Evolutionary conservation across 2,329 filamentous ascomycete genomes (phyloP), one percentile per base, ranked within the genome.

Genomic region (Capronia coronata): DNA sequence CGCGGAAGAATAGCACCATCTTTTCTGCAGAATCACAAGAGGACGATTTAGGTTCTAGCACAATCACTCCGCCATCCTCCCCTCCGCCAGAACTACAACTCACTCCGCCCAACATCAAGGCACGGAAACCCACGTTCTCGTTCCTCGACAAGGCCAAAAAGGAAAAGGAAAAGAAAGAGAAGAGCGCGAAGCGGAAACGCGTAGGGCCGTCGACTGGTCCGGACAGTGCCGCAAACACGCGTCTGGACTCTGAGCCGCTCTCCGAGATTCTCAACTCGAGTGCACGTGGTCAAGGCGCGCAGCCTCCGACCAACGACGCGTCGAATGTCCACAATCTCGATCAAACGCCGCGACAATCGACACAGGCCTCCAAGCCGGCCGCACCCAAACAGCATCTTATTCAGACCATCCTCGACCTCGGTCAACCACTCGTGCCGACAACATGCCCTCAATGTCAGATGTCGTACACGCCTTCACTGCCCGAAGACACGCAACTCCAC

Each of bases 391-490:
- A 49, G 40, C 64, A 56, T 61, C 59, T 82, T 51, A 75, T 75
- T 43, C 80, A 83, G 61, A 79, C 79, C 70, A 77, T 80, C 58
- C 73, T 83, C 52, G 78, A 80, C 58, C 68, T 83, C 10, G 79
- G 78, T 2, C 57, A 59, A 43, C 48, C 47, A 9, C 52, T 56
- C 8, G 68, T 71, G 32, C 72, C 77, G 35, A 77, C 76, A 57
- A 77, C 74, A 9, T 85, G 82, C 65, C 68, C 70, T 30, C 70
- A 68, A 2, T 85, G 82, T 59, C 77, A 78, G 1, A 85, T 85
- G 82, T 78, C 82, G 46, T 85, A 84, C 58, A 73, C 80, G 27
- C 76, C 79, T 2, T 82, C 80, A 0, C 76, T 77, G 43, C 65
- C 70, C 5, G 79, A 83, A 59, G 82, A 85, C 58, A 69, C 72